Base-by-base conservation (phyloP, 176 grass and related monocot genomes). In the Oryza meyeriana region DNA sequence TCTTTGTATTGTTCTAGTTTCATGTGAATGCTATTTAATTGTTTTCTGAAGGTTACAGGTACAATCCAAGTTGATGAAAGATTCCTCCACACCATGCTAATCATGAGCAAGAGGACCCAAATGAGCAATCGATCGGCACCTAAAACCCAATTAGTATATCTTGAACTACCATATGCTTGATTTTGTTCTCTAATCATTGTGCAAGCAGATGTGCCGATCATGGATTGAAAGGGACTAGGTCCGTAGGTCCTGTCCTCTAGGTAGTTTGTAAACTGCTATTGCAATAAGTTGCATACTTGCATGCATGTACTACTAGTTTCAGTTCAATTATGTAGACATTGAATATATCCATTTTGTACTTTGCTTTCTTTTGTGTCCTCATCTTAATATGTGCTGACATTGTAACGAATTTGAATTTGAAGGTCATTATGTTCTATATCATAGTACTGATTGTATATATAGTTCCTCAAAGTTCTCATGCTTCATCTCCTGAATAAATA, bases 81-180 rank as follows among this genome's bases (percentile, higher is more conserved):
- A 85, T 89, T 86, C 83, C 88, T 71, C 73, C 61, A 78, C 29
- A 78, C 30, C 77, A 50, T 65, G 44, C 27, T 72, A 82, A 89
- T 86, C 78, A 90, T 86, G 74, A 45, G 66, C 59, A 47, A 45
- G 61, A 86, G 27, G 66, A 71, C 45, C 76, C 66, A 77, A 71
- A 78, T 35, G 42, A 64, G 33, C 57, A 83, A 44, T 75, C 10
- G 71, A 81, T 48, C 77, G 70, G 33, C 72, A 66, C 50, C 45
- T 16, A 61, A 78, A 22, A 12, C 61, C 27, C 40, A 64, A 85
- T 78, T 81, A 72, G 57, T 82, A 72, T 82, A 78, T 65, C 70
- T 22, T 82, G 10, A 89, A 48, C 65, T 29, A 59, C 66, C 65
- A 85, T 77, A 66, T 81, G 82, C 38, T 48, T 85, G 32, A 79